These are phyloP conservation scores for Verticillium nubilum DNA, from an alignment of 2,329 filamentous ascomycete species.

Conservation along the genomic window DNA sequence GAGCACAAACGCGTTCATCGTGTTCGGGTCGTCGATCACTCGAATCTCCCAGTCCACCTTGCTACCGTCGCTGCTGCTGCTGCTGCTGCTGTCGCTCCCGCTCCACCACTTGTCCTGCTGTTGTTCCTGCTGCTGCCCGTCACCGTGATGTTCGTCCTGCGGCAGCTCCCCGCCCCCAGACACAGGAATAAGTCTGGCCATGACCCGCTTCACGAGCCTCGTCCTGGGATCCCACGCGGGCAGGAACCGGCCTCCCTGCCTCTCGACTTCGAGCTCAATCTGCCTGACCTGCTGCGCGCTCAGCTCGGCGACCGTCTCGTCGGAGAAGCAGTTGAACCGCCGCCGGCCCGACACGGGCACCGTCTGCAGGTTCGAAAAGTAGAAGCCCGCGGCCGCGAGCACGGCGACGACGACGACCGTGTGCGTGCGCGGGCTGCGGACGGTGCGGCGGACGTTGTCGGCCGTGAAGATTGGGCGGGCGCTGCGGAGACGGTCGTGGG, in stretches of 20 bases:
- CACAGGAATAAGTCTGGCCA: slow-evolving; percentile 61
- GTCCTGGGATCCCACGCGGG: slow-evolving; percentile 53
- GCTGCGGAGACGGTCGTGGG: slow-evolving; percentile 19
- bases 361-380: slow-evolving; percentile 63
- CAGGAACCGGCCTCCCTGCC: slow-evolving; percentile 50
- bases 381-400: slow-evolving; percentile 49
- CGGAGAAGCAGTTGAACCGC: slow-evolving; percentile 66
- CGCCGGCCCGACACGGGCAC: slow-evolving; percentile 67
- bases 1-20: slow-evolving; percentile 71
- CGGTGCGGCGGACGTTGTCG: slow-evolving; percentile 23
- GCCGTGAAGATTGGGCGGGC: slow-evolving; percentile 26
- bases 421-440: slow-evolving; percentile 30
- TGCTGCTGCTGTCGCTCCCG: neutral
- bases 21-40: slow-evolving; percentile 62
- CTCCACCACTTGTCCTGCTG: neutral
- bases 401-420: slow-evolving; percentile 34
- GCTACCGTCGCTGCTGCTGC: neutral
- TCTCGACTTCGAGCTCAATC: slow-evolving; percentile 48
- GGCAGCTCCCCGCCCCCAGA: slow-evolving; percentile 49
- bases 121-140: neutral
- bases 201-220: slow-evolving; percentile 54
- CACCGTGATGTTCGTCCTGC: neutral
- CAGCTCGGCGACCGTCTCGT: slow-evolving; percentile 47
- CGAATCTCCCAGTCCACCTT: slow-evolving; percentile 59
- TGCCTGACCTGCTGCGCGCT: slow-evolving; percentile 49